Base-by-base conservation (phyloP, 2,329 filamentous ascomycete species). In the Colletotrichum tropicicola region DNA sequence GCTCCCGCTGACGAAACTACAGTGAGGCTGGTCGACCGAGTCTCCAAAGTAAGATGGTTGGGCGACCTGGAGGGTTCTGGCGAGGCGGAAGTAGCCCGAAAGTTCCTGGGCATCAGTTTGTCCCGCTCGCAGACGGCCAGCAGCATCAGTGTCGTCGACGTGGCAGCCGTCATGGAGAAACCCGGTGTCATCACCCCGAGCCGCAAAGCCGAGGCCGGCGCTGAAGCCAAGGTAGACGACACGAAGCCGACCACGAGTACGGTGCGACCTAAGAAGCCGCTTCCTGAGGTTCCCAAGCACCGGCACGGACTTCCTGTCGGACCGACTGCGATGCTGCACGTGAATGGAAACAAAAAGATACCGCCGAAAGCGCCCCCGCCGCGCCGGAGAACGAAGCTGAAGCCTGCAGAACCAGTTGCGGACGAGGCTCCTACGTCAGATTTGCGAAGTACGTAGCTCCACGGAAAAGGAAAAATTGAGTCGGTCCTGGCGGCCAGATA, bases 121-220 rank as follows among this genome's bases (percentile, higher is more conserved):
- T 87, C 88, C 1, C 83, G 87, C 2, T 79, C 80, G 3, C 87
- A 92, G 54, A 86, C 85, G n/a, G 87, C 87, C 49, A 97, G 93
- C 74, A 89, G 85, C 71, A 81, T 93, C 68, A 94, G 92, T 73
- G 91, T 96, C 48, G 83, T 88, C 32, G 91, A 96, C 70, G 88
- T 97, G 43, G 93, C 93, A 6, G 87, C 88, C 10, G 91, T 94
- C 45, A 92, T 86, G 75, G 93, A 95, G 78, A 94, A 92, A 75
- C 93, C 93, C 0, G 93, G 92, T 1, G 88, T 95, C 21, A 89
- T 94, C 71, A 94, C 93, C 17, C 93, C 92, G 6, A 93, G 92
- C 73, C 85, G 90, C 48, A 88, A 81, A 66, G 74, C 76, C 48
- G 75, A 74, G 13, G 70, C 71, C 12, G 71, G 66, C 15, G 62